Conservation (phyloP, 768 basidiomycete genomes). For the Tylopilus balloui region DNA sequence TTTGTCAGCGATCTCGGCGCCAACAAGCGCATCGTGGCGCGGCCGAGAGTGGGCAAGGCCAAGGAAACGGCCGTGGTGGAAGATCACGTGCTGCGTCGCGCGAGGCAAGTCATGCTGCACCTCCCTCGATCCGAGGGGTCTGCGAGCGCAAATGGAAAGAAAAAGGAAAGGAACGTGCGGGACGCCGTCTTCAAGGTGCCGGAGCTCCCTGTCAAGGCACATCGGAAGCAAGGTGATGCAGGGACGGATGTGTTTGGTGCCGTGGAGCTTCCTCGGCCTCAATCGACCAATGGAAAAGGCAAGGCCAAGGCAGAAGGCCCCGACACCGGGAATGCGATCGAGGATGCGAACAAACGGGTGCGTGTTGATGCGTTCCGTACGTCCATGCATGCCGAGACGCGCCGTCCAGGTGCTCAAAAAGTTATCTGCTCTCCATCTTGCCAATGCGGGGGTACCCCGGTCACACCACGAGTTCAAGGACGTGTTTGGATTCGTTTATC, state of each 20-base stretch:
- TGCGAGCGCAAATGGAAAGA: slow-evolving; percentile 3
- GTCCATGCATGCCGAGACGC: no score
- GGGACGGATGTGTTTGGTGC: slow-evolving; percentile 33
- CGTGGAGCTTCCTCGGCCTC: slow-evolving; percentile 14
- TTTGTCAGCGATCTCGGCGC: slow-evolving; percentile 17
- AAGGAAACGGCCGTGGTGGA: slow-evolving; percentile 19
- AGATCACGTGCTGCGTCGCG: slow-evolving; percentile 32
- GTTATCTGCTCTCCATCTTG: slow-evolving; percentile 32
- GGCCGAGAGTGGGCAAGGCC: slow-evolving; percentile 14
- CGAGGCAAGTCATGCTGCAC: slow-evolving; percentile 37
- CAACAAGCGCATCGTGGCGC: slow-evolving; percentile 22
- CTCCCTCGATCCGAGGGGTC: slow-evolving; percentile 29
- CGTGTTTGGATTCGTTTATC: slow-evolving; percentile 37
- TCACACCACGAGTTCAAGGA: slow-evolving; percentile 40
- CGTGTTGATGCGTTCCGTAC: slow-evolving; percentile 14
- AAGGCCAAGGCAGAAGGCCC: slow-evolving; percentile 32
- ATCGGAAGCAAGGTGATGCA: slow-evolving; percentile 13
- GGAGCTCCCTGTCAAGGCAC: slow-evolving; percentile 35
- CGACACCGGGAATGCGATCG: slow-evolving; percentile 33
- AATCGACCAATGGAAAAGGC: slow-evolving; percentile 29
- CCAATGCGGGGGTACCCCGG: slow-evolving; percentile 31
- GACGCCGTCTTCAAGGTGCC: slow-evolving; percentile 44
- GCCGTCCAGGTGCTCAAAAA: slow-evolving; percentile 37
- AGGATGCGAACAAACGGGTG: slow-evolving; percentile 62
- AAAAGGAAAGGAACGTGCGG: not conserved